Base-by-base conservation (phyloP, 352 stramenopile genomes). In the Globisporangium orthogonon region DNA sequence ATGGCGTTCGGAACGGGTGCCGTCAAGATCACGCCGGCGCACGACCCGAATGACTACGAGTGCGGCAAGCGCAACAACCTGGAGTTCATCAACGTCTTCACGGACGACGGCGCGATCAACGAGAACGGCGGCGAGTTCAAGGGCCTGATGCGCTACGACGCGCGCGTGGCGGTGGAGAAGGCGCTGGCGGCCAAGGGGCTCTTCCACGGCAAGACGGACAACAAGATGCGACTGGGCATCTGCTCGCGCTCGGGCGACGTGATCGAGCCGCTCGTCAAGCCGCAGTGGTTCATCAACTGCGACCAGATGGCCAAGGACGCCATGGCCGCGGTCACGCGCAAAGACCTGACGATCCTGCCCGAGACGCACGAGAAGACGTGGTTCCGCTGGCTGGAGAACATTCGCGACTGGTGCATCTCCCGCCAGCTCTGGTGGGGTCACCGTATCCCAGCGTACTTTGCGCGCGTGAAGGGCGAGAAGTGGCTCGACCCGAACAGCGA, bases 401-500 rank as follows among this genome's bases (percentile, higher is more conserved):
- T 98, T 67, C 94, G 97, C 62, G 97, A 99, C 78, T 99, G 97
- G 97, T 99, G 97, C 76, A 95, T 99, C 44, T 99, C 94, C 33
- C 85, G 97, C 56, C 97, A 99, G 73, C 74, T 99, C 35, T 99
- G 97, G 97, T 99, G 97, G 97, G 97, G 97, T 7, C 97, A 99
- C 70, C 91, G 97, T 50, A 99, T 99, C 61, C 97, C 97, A 0
- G 97, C 98, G 5, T 99, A 97, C 83, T 98, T 98, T 60, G 76
- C 76, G 39, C 97, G 97, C 62, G 70, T 98, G 40, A 71, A 81
- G 60, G 94, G 77, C 39, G 83, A 89, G 61, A 58, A 70, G 17
- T 89, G 83, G 66, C 61, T 91, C 23, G 81, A 91, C 66, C 77
- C 76, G 44, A 91, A 92, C 57, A 68, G 76, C 7, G 82, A 92